Conservation (phyloP, 2,329 filamentous ascomycete genomes). For the Pezicula radicicola region DNA sequence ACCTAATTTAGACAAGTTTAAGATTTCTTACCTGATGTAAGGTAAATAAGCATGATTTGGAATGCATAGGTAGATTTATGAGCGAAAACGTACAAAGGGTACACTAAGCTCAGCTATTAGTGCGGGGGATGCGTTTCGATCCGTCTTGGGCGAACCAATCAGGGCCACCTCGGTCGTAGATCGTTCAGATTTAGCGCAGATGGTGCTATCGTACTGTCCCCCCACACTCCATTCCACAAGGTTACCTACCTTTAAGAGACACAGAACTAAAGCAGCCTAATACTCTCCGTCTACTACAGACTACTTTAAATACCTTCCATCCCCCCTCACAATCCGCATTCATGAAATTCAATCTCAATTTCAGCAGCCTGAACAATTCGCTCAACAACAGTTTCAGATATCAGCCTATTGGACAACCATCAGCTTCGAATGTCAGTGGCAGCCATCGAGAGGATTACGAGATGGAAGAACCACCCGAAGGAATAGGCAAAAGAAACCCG, state of each 20-base stretch:
- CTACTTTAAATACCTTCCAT: not conserved
- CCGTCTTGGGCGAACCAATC: not conserved
- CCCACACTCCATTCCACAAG: too few species aligned
- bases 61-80: too few species aligned
- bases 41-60: too few species aligned
- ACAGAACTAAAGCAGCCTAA: not conserved
- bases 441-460: not conserved
- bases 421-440: not conserved
- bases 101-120: not conserved
- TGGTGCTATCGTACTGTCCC: not conserved
- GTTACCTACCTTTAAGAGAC: too few species aligned
- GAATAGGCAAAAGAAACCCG: not conserved
- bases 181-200: not conserved
- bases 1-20: too few species aligned
- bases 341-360: not conserved
- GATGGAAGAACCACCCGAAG: not conserved
- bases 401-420: not conserved
- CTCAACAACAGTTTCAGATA: too few species aligned
- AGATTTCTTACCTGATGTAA: too few species aligned
- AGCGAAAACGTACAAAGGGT: too few species aligned
- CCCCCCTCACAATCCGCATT: not conserved
- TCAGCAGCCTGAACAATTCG: too few species aligned
- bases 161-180: not conserved
- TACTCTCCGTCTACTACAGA: not conserved
- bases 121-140: not conserved